These are phyloP conservation scores for Saccharomycopsis selenospora DNA, from an alignment of 805 yeast genomes.

Conservation along the genomic window DNA sequence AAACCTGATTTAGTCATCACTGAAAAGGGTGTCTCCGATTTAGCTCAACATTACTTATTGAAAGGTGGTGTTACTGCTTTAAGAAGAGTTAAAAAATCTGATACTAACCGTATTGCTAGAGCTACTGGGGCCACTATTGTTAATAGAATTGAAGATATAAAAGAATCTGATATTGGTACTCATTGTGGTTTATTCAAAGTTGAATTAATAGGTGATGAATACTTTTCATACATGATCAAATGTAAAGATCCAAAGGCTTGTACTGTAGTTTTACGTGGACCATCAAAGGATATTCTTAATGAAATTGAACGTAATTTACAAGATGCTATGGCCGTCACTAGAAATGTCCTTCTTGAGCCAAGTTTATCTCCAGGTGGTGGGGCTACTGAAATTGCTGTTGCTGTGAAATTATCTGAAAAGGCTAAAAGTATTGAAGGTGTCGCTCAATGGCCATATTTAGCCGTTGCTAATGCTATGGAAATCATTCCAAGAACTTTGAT, in stretches of 20 bases:
- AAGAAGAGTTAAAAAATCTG: slow-evolving; percentile 92
- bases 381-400: slow-evolving; percentile 98
- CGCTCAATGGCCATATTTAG: slow-evolving; percentile 98
- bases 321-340: slow-evolving; percentile 97
- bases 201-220: slow-evolving; percentile 95
- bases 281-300: slow-evolving; percentile 91
- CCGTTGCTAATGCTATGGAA: slow-evolving; percentile 98
- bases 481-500: slow-evolving; percentile 96
- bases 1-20: slow-evolving; percentile 94
- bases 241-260: slow-evolving; percentile 89
- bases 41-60: slow-evolving; percentile 92
- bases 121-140: slow-evolving; percentile 98
- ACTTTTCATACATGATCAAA: slow-evolving; percentile 76
- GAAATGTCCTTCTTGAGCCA: slow-evolving; percentile 93
- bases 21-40: slow-evolving; percentile 95
- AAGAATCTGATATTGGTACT: slow-evolving; percentile 83
- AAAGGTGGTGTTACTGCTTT: slow-evolving; percentile 90
- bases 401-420: slow-evolving; percentile 79
- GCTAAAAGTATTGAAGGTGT: slow-evolving; percentile 92
- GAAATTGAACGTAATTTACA: slow-evolving; percentile 96
- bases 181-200: slow-evolving; percentile 87
- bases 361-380: slow-evolving; percentile 98
- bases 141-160: slow-evolving; percentile 89
- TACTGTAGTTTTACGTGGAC: slow-evolving; percentile 88
- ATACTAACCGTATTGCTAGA: slow-evolving; percentile 92